Evolutionary conservation across 108 stramenopile genomes (phyloP), one percentile per base, ranked within the genome.

Genomic region (Nitzschia palea): DNA sequence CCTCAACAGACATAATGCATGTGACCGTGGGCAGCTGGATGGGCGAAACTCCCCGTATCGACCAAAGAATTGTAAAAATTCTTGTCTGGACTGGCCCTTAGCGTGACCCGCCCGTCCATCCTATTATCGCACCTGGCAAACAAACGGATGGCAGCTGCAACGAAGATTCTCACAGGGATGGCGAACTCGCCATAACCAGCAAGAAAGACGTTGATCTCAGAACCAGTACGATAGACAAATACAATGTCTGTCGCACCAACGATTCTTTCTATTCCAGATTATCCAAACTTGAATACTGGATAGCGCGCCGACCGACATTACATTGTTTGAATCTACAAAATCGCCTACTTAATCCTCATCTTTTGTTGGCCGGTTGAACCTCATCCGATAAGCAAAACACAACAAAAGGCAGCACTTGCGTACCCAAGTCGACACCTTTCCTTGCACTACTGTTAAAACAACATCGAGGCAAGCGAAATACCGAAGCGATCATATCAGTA

Each of bases 261-360:
- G 37, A 12, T 40, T 40, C 37, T 40, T 40, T 40, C 6, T 40
- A 40, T 40, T 40, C 12, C 6, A 17, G n/a, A 23, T 23, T 51
- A 23, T 18, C 8, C 50, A 23, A 51, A 6, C 15, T 51, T 51
- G 50, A 51, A 6, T 23, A 23, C n/a, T 18, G n/a, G 6, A 18
- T 51, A 23, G 8, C 5, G n/a, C 5, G n/a, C 23, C 23, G 50
- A 23, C 23, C 50, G 50, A 51, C 6, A 5, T 18, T 23, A 8
- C n/a, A 18, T 56, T 56, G 29, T 56, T 56, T 56, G 27, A 32
- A 56, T 56, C 29, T 56, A 30, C 25, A 30, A 12, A 26, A 28
- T 4, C 10, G 29, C 6, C 6, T 40, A 40, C 10, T 6, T 12
- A 12, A 6, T 6, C 55, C 9, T 56, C 55, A 56, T 31, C 48